A percentile compares a stretch with the other conserved stretches of the same genome.
These are phyloP conservation scores for Exsudoporus floridanus DNA, from an alignment of 1,284 basidiomycete genomes.

Conservation along the genomic window DNA sequence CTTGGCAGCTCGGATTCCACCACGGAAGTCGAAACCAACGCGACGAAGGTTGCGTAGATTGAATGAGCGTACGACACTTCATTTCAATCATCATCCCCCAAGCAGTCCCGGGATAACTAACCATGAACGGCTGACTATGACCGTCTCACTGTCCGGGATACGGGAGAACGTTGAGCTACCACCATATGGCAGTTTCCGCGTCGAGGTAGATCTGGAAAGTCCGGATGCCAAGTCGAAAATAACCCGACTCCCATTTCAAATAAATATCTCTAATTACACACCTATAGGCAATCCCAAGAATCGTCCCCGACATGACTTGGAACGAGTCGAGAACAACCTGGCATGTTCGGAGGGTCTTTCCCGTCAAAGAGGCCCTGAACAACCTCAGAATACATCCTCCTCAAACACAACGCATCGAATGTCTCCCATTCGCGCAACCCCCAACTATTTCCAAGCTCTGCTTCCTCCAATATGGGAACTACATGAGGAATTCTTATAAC, in stretches of 20 bases:
- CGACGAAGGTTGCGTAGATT: too few relatives aligned
- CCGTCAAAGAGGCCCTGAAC: constrained; percentile 7
- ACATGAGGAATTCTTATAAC: constrained; percentile 21
- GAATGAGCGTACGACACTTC: too few relatives aligned
- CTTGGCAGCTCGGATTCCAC: too few relatives aligned
- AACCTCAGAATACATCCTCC: constrained; percentile 29
- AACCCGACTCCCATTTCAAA: not conserved
- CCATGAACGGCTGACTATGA: too few relatives aligned
- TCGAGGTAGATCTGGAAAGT: too few relatives aligned
- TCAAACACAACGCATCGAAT: constrained; percentile 12
- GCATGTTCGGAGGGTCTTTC: not conserved
- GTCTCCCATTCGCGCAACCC: constrained; percentile 24
- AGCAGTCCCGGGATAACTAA: too few relatives aligned
- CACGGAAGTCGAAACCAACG: too few relatives aligned
- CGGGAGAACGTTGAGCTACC: too few relatives aligned
- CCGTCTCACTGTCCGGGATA: too few relatives aligned
- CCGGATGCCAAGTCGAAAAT: not conserved
- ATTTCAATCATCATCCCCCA: too few relatives aligned
- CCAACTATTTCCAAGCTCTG: constrained; percentile 8
- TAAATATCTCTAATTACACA: not conserved
- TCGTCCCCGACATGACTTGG: constrained; percentile 12
- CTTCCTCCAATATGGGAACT: constrained; percentile 15
- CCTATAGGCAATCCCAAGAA: constrained; percentile 22
- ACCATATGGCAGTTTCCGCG: too few relatives aligned
- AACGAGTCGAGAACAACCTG: not conserved